Percentiles rank a stretch among this genome's conserved stretches.
These are phyloP conservation scores for Pseudogymnoascus sp. DNA, from an alignment of 2,329 filamentous ascomycete species.

Conservation along the genomic window DNA sequence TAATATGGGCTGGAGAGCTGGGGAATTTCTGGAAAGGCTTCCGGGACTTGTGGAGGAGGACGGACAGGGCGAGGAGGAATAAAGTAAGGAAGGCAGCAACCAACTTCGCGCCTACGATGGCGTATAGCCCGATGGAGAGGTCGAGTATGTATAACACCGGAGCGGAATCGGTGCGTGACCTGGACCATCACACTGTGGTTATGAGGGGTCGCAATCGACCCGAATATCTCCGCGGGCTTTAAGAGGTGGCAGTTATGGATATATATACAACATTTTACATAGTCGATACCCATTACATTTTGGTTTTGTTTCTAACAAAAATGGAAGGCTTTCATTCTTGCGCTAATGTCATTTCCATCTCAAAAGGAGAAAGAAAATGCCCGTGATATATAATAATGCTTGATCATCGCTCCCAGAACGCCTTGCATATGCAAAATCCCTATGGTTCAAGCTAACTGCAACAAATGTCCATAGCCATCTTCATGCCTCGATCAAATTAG, in stretches of 20 bases:
- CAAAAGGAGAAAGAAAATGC: neutral
- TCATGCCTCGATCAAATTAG: constrained; percentile 58
- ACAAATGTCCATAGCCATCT: neutral
- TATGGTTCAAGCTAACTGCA: neutral
- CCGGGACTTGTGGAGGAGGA: neutral
- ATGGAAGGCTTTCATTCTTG: neutral
- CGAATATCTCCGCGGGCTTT: neutral
- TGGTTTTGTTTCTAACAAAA: neutral
- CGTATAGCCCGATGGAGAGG: neutral
- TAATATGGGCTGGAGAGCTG: constrained; percentile 20
- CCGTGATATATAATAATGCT: neutral
- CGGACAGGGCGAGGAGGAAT: neutral
- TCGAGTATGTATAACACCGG: neutral
- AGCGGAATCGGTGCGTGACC: neutral
- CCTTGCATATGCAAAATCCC: constrained; percentile 1
- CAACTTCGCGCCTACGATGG: neutral
- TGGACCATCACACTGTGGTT: neutral
- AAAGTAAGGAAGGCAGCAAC: neutral
- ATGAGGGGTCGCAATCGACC: neutral
- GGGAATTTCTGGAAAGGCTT: constrained; percentile 8
- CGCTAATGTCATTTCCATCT: neutral
- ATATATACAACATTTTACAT: constrained; percentile 1
- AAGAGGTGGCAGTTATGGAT: neutral
- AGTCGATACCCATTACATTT: neutral
- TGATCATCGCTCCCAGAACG: neutral